These are phyloP conservation scores for Fistulifera pelliculosa DNA, from an alignment of 108 stramenopile genomes.

Conservation along the genomic window DNA sequence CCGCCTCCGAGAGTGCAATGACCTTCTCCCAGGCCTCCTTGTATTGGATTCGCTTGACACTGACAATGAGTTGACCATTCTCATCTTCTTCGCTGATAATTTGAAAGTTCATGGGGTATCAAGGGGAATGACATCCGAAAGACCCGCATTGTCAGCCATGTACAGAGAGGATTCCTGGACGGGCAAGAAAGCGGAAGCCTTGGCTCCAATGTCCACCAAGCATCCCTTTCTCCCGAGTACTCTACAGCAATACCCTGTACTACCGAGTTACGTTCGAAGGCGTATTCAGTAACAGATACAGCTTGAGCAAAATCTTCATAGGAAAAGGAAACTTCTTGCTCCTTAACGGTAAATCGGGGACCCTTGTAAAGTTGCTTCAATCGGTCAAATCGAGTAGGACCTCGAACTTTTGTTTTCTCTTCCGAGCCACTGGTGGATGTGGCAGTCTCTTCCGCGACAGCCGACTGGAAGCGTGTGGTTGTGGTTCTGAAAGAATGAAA, in stretches of 20 bases:
- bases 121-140: slow-evolving; percentile 65
- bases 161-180: slow-evolving; percentile 67
- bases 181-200: slow-evolving; percentile 89
- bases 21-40: slow-evolving; percentile 87
- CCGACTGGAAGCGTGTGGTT: slow-evolving; percentile 1
- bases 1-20: slow-evolving; percentile 48
- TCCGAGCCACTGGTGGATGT: slow-evolving; percentile 1
- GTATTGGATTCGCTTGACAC: slow-evolving; percentile 84
- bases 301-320: slow-evolving; percentile 72
- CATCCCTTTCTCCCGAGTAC: slow-evolving; percentile 48
- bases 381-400: slow-evolving; percentile 62
- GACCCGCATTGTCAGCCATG: slow-evolving; percentile 35
- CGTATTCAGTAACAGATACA: slow-evolving; percentile 63
- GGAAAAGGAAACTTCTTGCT: slow-evolving; percentile 42
- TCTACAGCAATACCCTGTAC: slow-evolving; percentile 73
- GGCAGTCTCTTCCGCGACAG: slow-evolving; percentile 9
- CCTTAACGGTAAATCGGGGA: slow-evolving; percentile 15
- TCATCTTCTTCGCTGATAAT: slow-evolving; percentile 94
- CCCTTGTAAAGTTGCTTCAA: slow-evolving; percentile 79
- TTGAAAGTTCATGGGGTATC: slow-evolving; percentile 80
- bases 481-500: background rate
- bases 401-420: slow-evolving; percentile 1
- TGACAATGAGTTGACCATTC: slow-evolving; percentile 85
- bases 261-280: slow-evolving; percentile 77
- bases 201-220: slow-evolving; percentile 91